phyloP scores from a whole-genome alignment of 1,284 basidiomycete genomes.

The Cystobasidium pallidum region DNA sequence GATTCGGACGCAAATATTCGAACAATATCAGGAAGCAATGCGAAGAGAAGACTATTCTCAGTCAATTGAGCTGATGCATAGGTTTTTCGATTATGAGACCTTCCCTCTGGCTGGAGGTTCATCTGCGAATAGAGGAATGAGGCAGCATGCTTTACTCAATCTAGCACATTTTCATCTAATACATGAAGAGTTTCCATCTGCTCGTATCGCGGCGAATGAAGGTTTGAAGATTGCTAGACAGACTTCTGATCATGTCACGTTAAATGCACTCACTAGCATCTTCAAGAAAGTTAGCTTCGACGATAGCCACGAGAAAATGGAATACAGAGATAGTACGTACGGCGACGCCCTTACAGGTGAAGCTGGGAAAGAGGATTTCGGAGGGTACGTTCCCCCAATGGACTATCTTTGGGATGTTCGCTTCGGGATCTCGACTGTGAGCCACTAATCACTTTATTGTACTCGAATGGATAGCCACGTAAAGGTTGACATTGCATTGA shows the following conservation, averaged over 20 bases:
- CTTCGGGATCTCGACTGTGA: conserved; percentile 18
- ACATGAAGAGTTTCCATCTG: conserved; percentile 20
- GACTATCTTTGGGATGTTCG: conserved; percentile 41
- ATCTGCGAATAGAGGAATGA: conserved; percentile 31
- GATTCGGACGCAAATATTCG: conserved; percentile 10
- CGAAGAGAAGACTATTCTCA: conserved; percentile 33
- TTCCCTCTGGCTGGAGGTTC: conserved; percentile 31
- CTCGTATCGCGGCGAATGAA: conserved; percentile 27
- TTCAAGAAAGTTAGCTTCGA: conserved; percentile 30
- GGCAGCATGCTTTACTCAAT: conserved; percentile 41
- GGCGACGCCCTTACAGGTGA: conserved; percentile 15
- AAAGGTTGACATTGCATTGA: background rate
- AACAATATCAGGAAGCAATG: conserved; percentile 13
- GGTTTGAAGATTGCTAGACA: conserved; percentile 34
- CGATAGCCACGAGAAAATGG: conserved; percentile 16
- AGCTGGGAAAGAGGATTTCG: conserved; percentile 25
- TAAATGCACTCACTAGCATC: conserved; percentile 36
- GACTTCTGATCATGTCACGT: conserved; percentile 15
- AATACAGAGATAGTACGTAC: conserved; percentile 15
- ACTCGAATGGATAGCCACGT: background rate
- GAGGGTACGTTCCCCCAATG: conserved; percentile 26
- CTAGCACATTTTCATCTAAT: conserved; percentile 31
- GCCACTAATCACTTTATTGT: background rate
- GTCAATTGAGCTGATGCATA: conserved; percentile 2
- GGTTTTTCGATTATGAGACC: conserved; percentile 37